These are phyloP conservation scores for Xylaria sp. DNA, from an alignment of 2,329 filamentous ascomycete genomes.

Conservation along the genomic window DNA sequence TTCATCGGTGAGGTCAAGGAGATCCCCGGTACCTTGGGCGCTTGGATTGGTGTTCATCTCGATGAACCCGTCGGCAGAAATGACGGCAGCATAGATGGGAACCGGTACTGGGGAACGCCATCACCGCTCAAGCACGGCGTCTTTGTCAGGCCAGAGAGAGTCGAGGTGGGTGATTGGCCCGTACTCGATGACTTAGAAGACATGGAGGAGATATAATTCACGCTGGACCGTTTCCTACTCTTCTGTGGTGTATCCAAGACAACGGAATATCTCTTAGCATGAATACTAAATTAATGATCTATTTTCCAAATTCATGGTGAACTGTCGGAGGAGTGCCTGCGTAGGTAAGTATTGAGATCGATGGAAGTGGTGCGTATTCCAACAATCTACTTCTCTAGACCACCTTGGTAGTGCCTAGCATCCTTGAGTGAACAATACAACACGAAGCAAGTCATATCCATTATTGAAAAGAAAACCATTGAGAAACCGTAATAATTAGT, in stretches of 20 bases:
- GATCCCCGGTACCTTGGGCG: slow-evolving; percentile 59
- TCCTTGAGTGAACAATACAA: neutral
- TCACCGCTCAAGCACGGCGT: slow-evolving; percentile 66
- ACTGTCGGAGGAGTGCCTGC: too few relatives aligned
- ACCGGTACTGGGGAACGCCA: slow-evolving; percentile 63
- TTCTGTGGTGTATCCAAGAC: neutral
- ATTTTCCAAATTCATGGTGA: too few relatives aligned
- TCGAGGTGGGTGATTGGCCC: slow-evolving; percentile 70
- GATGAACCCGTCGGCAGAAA: slow-evolving; percentile 82
- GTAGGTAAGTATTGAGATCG: too few relatives aligned
- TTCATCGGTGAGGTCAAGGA: slow-evolving; percentile 71
- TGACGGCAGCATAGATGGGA: slow-evolving; percentile 65
- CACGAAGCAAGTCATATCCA: neutral
- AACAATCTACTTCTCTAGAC: too few relatives aligned
- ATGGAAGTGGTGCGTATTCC: too few relatives aligned
- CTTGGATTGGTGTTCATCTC: slow-evolving; percentile 69
- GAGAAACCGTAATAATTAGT: neutral
- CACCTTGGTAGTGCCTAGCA: too few relatives aligned
- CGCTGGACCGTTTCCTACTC: slow-evolving; percentile 10
- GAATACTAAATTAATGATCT: neutral
- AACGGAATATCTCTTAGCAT: slow-evolving; percentile 4
- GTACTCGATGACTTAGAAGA: slow-evolving; percentile 68
- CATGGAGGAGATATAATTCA: slow-evolving; percentile 63
- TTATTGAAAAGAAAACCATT: neutral
- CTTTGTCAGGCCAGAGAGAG: slow-evolving; percentile 71